A percentile compares a stretch with the other conserved stretches of the same genome.
phyloP scores from a whole-genome alignment of 495 filamentous ascomycete species.

The Thermochaetoides thermophila region DNA sequence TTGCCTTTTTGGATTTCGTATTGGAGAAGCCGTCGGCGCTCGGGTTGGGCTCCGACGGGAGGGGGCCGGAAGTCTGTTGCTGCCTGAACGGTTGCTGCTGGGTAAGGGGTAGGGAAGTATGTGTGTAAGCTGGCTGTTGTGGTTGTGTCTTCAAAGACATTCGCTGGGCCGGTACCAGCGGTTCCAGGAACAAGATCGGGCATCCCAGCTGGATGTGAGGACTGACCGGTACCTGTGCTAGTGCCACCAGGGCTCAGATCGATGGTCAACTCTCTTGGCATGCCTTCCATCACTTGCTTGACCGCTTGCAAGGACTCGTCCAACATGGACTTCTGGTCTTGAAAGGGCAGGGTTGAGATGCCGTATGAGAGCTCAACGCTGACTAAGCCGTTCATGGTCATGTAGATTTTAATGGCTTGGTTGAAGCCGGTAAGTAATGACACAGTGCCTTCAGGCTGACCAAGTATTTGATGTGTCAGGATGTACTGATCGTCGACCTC shows the following conservation, averaged over 20 bases:
- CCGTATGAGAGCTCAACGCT: slow-evolving; percentile 64
- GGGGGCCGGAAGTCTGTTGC: slow-evolving; percentile 25
- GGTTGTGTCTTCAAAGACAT: not conserved
- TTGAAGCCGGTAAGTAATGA: slow-evolving; percentile 63
- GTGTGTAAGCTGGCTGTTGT: slow-evolving; percentile 9
- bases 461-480: slow-evolving; percentile 41
- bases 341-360: slow-evolving; percentile 53
- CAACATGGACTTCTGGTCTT: slow-evolving; percentile 49
- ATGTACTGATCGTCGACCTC: slow-evolving; percentile 74
- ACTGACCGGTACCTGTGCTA: slow-evolving; percentile 6
- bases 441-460: slow-evolving; percentile 45
- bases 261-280: slow-evolving; percentile 48
- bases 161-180: not conserved
- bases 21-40: slow-evolving; percentile 43
- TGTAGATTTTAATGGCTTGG: slow-evolving; percentile 54
- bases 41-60: slow-evolving; percentile 18
- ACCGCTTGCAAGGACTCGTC: slow-evolving; percentile 44
- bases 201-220: too few relatives aligned
- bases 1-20: slow-evolving; percentile 78
- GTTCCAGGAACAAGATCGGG: too few relatives aligned
- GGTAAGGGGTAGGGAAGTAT: slow-evolving; percentile 25
- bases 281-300: slow-evolving; percentile 42
- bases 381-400: slow-evolving; percentile 50
- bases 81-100: slow-evolving; percentile 12
- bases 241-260: too few relatives aligned